Conservation (phyloP, 2,329 filamentous ascomycete species). For the Lecanicillium sp. region DNA sequence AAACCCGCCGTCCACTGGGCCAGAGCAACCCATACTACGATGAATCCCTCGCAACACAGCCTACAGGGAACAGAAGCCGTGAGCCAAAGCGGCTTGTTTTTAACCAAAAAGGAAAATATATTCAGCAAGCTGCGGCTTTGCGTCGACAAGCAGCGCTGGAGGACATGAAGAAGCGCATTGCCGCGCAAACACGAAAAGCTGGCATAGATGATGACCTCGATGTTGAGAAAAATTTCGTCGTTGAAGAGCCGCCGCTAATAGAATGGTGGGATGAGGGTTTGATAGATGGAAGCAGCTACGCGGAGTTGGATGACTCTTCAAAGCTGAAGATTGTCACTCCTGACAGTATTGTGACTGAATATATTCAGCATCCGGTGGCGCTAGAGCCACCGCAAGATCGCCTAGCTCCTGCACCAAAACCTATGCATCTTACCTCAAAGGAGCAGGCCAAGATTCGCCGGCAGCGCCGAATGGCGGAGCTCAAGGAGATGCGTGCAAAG, state of each 20-base stretch:
- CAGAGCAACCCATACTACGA: slow-evolving; percentile 74
- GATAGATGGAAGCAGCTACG: slow-evolving; percentile 67
- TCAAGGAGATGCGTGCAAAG: slow-evolving; percentile 96
- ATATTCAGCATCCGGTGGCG: slow-evolving; percentile 87
- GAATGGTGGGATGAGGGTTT: slow-evolving; percentile 98
- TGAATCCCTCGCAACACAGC: slow-evolving; percentile 55
- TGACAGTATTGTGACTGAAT: slow-evolving; percentile 84
- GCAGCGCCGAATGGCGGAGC: slow-evolving; percentile 81
- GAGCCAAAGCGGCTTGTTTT: slow-evolving; percentile 74
- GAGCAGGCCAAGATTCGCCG: slow-evolving; percentile 88
- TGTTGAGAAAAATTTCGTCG: slow-evolving; percentile 80
- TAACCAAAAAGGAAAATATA: slow-evolving; percentile 95
- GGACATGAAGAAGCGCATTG: slow-evolving; percentile 90
- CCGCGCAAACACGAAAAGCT: slow-evolving; percentile 78
- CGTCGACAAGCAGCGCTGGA: slow-evolving; percentile 83
- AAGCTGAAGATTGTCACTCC: slow-evolving; percentile 66
- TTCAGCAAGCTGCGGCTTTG: slow-evolving; percentile 84
- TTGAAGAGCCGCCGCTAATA: slow-evolving; percentile 75
- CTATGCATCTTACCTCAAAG: slow-evolving; percentile 84
- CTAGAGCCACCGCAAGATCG: slow-evolving; percentile 89
- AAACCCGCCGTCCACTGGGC: too few species aligned
- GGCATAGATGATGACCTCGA: slow-evolving; percentile 88
- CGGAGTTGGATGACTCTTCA: slow-evolving; percentile 54
- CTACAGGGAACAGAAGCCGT: slow-evolving; percentile 49
- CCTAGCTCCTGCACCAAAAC: slow-evolving; percentile 68